These are phyloP conservation scores for Dipteronia dyeriana DNA, from an alignment of 345 rosid genomes.

Conservation along the genomic window DNA sequence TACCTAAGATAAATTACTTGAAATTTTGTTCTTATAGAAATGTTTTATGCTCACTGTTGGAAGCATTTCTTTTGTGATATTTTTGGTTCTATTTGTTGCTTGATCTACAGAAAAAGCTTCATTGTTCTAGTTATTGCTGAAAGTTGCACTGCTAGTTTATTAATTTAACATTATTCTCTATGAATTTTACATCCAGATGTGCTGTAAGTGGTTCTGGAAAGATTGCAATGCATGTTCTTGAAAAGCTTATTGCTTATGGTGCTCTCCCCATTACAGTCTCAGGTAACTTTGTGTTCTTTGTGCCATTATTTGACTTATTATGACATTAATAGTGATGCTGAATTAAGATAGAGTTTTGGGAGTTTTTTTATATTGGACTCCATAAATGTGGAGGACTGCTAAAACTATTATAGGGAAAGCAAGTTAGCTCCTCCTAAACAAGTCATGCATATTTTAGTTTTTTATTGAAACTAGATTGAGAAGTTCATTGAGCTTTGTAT, in stretches of 20 bases:
- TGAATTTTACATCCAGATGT: conserved; percentile 55
- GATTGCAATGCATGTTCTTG: conserved; percentile 98
- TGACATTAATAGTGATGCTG: not conserved
- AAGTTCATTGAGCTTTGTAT: not conserved
- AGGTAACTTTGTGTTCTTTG: conserved; percentile 42
- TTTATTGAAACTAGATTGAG: not conserved
- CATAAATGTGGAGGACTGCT: not conserved
- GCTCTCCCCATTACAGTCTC: conserved; percentile 91
- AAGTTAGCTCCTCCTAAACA: not conserved
- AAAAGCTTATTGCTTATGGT: conserved; percentile 95
- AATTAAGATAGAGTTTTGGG: conserved; percentile 2
- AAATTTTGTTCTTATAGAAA: conserved; percentile 8
- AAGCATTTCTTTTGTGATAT: not conserved
- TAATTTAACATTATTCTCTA: conserved; percentile 17
- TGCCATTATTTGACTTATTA: not conserved
- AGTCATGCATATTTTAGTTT: not conserved
- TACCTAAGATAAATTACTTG: conserved; percentile 1
- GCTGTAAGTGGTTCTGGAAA: conserved; percentile 97
- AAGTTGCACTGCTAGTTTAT: conserved; percentile 9
- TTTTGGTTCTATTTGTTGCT: conserved; percentile 1
- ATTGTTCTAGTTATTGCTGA: not conserved
- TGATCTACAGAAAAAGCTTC: not conserved
- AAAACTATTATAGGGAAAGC: not conserved
- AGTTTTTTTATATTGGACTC: conserved; percentile 7
- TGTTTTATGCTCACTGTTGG: not conserved